Conservation (phyloP, 345 rosid species). For the Eucalyptus polyanthemos region DNA sequence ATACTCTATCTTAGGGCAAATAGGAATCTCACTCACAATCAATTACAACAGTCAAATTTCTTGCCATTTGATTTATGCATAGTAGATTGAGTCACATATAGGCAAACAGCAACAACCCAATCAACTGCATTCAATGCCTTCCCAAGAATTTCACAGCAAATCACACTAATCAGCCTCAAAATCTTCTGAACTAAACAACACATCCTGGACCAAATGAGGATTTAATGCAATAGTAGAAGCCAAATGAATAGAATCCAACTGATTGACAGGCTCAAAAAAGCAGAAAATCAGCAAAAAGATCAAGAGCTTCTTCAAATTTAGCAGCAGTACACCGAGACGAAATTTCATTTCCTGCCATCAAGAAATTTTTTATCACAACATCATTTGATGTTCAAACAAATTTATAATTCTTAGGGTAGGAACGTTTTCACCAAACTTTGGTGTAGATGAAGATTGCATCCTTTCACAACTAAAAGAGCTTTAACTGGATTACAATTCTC, state of each 20-base stretch:
- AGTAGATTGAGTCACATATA: neutral
- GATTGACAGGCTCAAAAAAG: neutral
- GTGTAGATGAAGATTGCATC: neutral
- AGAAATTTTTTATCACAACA: neutral
- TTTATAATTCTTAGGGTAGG: neutral
- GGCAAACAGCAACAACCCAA: neutral
- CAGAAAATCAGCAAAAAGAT: neutral
- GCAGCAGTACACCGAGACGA: neutral
- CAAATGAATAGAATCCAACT: neutral
- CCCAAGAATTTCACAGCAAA: neutral
- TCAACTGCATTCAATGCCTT: neutral
- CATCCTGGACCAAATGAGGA: neutral
- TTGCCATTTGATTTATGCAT: neutral
- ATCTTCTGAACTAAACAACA: neutral
- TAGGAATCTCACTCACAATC: neutral
- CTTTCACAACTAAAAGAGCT: neutral
- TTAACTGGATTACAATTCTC: neutral
- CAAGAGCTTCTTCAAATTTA: neutral
- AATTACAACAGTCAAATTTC: neutral
- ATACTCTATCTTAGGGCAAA: neutral
- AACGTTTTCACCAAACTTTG: neutral
- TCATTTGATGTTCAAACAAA: neutral
- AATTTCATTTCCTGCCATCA: neutral
- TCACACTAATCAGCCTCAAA: neutral
- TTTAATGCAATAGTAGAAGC: neutral